phyloP scores from a whole-genome alignment of 2,329 filamentous ascomycete species.

The Beauveria asiatica region DNA sequence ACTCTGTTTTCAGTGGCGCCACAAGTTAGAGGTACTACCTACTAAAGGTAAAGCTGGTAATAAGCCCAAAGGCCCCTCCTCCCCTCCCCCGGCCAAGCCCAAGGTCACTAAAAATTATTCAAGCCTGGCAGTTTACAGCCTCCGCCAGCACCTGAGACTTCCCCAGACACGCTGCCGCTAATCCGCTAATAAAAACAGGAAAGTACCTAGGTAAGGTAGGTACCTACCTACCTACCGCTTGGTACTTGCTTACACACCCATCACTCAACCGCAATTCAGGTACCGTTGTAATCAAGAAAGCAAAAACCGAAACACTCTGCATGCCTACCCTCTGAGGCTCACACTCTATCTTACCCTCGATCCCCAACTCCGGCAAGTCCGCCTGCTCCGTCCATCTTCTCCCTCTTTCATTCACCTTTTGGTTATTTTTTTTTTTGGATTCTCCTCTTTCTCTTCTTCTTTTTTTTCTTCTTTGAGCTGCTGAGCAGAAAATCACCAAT shows the following conservation, averaged over 20 bases:
- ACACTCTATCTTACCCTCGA: not conserved
- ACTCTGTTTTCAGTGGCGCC: not conserved
- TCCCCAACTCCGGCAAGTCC: conserved; percentile 3
- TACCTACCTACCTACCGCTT: too few relatives aligned
- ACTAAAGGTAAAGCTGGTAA: too few relatives aligned
- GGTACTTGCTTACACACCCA: not conserved
- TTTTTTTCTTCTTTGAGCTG: not conserved
- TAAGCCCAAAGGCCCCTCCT: too few relatives aligned
- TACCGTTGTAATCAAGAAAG: not conserved
- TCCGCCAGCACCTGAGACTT: not conserved
- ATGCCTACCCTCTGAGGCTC: not conserved
- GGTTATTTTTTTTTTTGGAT: not conserved
- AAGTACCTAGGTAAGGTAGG: too few relatives aligned
- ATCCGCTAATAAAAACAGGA: not conserved
- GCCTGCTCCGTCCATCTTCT: not conserved
- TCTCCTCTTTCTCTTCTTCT: not conserved
- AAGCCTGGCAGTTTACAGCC: not conserved
- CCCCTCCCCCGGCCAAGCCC: too few relatives aligned
- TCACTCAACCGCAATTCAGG: not conserved
- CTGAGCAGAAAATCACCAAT: not conserved
- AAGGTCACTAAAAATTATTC: too few relatives aligned
- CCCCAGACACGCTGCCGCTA: not conserved
- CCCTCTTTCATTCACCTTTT: not conserved
- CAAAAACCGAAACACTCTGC: not conserved
- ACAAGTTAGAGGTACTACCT: too few relatives aligned